Evolutionary conservation across 306 rosid species (phyloP).

Genomic region (Castanospermum australe): DNA sequence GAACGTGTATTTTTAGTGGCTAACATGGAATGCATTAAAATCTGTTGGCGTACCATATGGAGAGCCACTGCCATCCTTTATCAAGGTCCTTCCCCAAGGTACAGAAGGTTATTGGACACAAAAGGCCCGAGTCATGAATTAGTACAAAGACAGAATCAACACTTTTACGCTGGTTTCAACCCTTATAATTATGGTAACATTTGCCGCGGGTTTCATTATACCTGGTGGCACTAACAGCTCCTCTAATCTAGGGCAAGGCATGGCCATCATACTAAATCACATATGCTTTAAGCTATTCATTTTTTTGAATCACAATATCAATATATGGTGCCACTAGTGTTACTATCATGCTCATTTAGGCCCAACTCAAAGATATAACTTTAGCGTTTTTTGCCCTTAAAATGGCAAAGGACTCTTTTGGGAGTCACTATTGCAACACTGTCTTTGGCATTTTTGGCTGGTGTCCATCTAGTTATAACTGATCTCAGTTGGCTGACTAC

Average conservation of each 20-base stretch:
- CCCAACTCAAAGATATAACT: conserved; percentile 16
- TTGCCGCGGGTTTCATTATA: conserved; percentile 27
- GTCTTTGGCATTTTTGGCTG: conserved; percentile 35
- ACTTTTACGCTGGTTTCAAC: conserved; percentile 27
- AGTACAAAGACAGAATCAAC: conserved; percentile 7
- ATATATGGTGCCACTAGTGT: conserved; percentile 24
- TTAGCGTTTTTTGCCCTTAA: not conserved
- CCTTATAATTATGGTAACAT: conserved; percentile 16
- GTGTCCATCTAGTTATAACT: conserved; percentile 14
- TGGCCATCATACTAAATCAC: not conserved
- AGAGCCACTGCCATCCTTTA: not conserved
- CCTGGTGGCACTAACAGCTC: conserved; percentile 15
- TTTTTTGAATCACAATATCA: conserved; percentile 22
- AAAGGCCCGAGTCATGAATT: not conserved
- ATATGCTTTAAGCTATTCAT: not conserved
- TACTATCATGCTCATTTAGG: conserved; percentile 25
- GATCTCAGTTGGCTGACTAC: conserved; percentile 21
- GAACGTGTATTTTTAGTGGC: not conserved
- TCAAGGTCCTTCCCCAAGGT: not conserved
- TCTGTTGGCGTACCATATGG: not conserved
- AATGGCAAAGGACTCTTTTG: conserved; percentile 3
- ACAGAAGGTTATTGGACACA: too few species aligned
- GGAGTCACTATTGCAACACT: conserved; percentile 26
- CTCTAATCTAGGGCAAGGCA: not conserved
- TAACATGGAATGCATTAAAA: not conserved